A percentile compares a stretch with the other conserved stretches of the same genome.
Conservation (phyloP, 495 filamentous ascomycete genomes). For the Jackrogersella multiformis region DNA sequence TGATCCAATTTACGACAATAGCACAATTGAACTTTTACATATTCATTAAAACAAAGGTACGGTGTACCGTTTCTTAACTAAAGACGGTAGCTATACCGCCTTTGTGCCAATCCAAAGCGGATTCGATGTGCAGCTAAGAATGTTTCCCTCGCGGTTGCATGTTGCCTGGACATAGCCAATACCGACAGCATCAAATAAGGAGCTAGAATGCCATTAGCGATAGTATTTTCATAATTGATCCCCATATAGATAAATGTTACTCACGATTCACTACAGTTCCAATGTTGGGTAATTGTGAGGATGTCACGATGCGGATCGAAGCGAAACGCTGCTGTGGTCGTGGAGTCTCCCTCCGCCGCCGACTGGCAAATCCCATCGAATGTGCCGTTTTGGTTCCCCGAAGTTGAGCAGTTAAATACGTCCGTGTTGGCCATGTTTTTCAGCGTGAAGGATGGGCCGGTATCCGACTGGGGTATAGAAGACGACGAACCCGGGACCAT, state of each 20-base stretch:
- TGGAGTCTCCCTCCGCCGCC: constrained; percentile 3
- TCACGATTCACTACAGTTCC: constrained; percentile 49
- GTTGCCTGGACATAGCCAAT: constrained; percentile 49
- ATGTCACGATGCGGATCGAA: constrained; percentile 49
- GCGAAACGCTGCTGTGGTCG: constrained; percentile 39
- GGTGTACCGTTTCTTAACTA: too few relatives aligned
- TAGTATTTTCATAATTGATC: background rate
- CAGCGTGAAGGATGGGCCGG: constrained; percentile 50
- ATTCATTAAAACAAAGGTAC: too few relatives aligned
- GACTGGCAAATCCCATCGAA: constrained; percentile 43
- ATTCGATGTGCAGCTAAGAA: constrained; percentile 48
- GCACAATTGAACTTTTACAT: too few relatives aligned
- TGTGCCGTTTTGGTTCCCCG: constrained; percentile 22
- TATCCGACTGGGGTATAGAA: constrained; percentile 33
- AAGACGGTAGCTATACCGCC: constrained; percentile 34
- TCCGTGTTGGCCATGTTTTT: constrained; percentile 43
- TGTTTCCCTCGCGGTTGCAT: constrained; percentile 46
- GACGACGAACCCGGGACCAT: constrained; percentile 40
- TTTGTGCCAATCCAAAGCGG: constrained; percentile 52
- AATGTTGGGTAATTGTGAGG: constrained; percentile 46
- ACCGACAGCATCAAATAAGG: constrained; percentile 41
- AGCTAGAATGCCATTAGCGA: constrained; percentile 28
- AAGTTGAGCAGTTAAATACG: constrained; percentile 43
- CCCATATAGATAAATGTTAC: constrained; percentile 5
- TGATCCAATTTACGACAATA: too few relatives aligned